Evolutionary conservation across 164 flowering plant genomes (phyloP).

Genomic region (Buxus sempervirens): DNA sequence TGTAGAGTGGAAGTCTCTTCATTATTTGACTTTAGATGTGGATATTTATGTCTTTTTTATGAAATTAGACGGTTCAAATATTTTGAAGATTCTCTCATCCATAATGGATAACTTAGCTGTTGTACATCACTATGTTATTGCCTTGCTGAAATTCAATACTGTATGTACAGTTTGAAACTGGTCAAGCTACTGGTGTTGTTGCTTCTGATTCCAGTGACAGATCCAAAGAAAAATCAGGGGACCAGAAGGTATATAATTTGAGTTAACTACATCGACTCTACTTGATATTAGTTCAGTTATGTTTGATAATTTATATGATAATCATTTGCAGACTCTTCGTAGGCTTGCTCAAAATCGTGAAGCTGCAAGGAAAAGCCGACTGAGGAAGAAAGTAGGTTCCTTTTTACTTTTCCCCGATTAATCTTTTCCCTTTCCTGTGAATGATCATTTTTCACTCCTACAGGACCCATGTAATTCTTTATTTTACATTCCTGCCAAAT

Average conservation of each 20-base stretch:
- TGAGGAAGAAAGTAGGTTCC: constrained; percentile 74
- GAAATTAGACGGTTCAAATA: background rate
- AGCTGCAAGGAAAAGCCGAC: constrained; percentile 95
- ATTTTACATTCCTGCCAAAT: too few relatives aligned
- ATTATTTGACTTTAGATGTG: background rate
- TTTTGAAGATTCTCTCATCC: too few relatives aligned
- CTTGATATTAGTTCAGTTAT: background rate
- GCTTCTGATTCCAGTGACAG: constrained; percentile 87
- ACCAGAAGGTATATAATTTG: constrained; percentile 66
- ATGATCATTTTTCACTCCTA: background rate
- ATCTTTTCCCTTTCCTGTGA: background rate
- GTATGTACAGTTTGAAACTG: constrained; percentile 59
- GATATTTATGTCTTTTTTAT: background rate
- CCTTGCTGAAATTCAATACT: background rate
- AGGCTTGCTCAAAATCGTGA: constrained; percentile 99
- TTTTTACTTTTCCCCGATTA: background rate
- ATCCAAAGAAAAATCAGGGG: constrained; percentile 70
- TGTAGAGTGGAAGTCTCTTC: background rate
- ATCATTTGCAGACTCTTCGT: constrained; percentile 63
- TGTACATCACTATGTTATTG: background rate
- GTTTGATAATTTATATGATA: background rate
- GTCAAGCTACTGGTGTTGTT: constrained; percentile 31
- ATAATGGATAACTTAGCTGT: background rate
- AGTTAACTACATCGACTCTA: background rate
- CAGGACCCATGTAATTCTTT: background rate